Evolutionary conservation across 2,329 filamentous ascomycete genomes (phyloP), one percentile per base, ranked within the genome.

Genomic region (Stylonectria norvegica): DNA sequence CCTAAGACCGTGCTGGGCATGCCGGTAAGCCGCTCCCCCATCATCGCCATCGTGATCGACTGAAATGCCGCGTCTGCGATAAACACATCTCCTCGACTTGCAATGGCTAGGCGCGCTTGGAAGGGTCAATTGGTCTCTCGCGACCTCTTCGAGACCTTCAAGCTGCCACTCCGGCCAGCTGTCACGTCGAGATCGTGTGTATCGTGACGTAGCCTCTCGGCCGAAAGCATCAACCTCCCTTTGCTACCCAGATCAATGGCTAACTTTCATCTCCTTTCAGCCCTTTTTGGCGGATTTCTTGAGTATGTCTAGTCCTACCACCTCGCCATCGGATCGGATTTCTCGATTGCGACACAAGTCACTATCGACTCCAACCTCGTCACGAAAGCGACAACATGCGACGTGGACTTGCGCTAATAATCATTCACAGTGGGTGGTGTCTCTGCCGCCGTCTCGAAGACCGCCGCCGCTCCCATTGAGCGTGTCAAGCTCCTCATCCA

Each of bases 401-500:
- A 8, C 22, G 22, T 25, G 8, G 22, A 23, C 25, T 33, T 41
- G 25, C 19, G 36, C 28, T 25, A 39, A 43, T 15, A 28, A 38
- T 36, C 27, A 30, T 27, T 25, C 10, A 67, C 62, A 95, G 89
- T 98, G 93, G 93, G 93, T 86, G 93, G 93, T 96, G 86, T 98
- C 63, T 96, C 93, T 69, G 93, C 93, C 75, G 93, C 93, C 75
- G 90, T 98, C 85, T 98, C 93, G 72, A 98, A 98, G 89, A 98
- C 93, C 62, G 93, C 93, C 68, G 93, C 93, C 70, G 93, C 93
- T 77, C 93, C 93, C 76, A 98, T 98, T 65, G 93, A 98, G 90
- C 93, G 93, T 89, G 86, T 98, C 78, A 98, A 98, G 90, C 93
- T 98, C 70, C 88, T 98, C 69, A 94, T 98, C 79, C 93, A 98